A percentile compares a stretch with the other conserved stretches of the same genome.
These are phyloP conservation scores for Wickerhamiella siamensis DNA, from an alignment of 805 yeast genomes.

Conservation along the genomic window DNA sequence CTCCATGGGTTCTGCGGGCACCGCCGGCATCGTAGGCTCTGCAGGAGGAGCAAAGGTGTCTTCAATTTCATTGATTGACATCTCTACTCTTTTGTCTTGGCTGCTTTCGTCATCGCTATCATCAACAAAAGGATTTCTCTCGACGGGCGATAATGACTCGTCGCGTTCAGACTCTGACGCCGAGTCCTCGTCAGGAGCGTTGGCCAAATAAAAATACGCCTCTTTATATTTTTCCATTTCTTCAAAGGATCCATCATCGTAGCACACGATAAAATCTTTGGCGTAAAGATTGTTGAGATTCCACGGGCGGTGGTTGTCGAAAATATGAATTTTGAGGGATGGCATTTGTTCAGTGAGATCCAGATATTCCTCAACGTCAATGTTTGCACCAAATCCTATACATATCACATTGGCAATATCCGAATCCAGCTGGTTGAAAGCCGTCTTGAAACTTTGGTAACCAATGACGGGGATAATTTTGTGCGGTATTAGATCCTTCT, in stretches of 20 bases:
- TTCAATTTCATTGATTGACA: slow-evolving; percentile 12
- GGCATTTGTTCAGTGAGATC: slow-evolving; percentile 18
- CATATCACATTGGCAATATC: slow-evolving; percentile 65
- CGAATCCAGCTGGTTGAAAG: slow-evolving; percentile 49
- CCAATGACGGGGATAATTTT: slow-evolving; percentile 91
- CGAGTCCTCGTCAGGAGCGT: slow-evolving; percentile 28
- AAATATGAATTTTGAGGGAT: slow-evolving; percentile 43
- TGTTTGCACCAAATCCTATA: slow-evolving; percentile 87
- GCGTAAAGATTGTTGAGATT: slow-evolving; percentile 86
- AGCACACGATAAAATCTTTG: slow-evolving; percentile 54
- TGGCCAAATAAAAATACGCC: slow-evolving; percentile 39
- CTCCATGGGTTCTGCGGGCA: slow-evolving; percentile 3
- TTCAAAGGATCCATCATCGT: slow-evolving; percentile 74
- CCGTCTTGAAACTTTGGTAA: slow-evolving; percentile 53
- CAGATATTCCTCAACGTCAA: slow-evolving; percentile 56
- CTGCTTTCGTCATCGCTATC: slow-evolving; percentile 16
- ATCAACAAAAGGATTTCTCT: slow-evolving; percentile 22
- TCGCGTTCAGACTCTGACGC: slow-evolving; percentile 24
- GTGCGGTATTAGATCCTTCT: slow-evolving; percentile 70
- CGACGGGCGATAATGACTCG: slow-evolving; percentile 22
- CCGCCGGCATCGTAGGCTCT: too few species aligned
- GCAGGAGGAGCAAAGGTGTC: slow-evolving; percentile 5
- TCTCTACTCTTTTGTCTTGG: slow-evolving; percentile 9
- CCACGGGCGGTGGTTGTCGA: slow-evolving; percentile 96
- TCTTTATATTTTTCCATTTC: slow-evolving; percentile 40